Evolutionary conservation across 805 yeast genomes (phyloP).

Genomic region (Priceomyces fermenticarens): DNA sequence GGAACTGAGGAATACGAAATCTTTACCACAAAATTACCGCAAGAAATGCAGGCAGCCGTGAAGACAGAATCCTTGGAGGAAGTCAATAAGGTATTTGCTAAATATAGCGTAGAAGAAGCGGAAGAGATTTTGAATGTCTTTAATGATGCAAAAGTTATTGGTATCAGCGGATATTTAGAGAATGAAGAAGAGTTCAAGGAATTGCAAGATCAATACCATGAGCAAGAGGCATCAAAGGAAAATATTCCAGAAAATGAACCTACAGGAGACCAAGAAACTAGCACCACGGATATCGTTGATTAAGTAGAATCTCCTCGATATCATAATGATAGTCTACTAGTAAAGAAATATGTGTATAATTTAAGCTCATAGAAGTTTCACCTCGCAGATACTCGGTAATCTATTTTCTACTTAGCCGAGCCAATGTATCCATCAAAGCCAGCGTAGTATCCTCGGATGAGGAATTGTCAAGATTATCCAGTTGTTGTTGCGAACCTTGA

Average conservation of each 20-base stretch:
- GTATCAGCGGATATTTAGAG: slow-evolving; percentile 73
- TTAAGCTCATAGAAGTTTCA: no score
- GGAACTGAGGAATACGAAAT: slow-evolving; percentile 54
- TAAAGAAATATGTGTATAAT: no score
- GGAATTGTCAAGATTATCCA: slow-evolving; percentile 7
- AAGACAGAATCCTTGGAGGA: slow-evolving; percentile 66
- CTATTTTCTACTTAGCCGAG: slow-evolving; percentile 31
- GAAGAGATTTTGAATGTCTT: slow-evolving; percentile 71
- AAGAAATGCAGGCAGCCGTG: slow-evolving; percentile 72
- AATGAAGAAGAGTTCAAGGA: slow-evolving; percentile 66
- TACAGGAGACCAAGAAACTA: slow-evolving; percentile 4
- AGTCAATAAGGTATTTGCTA: slow-evolving; percentile 79
- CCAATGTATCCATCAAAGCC: slow-evolving; percentile 35
- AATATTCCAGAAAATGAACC: slow-evolving; percentile 8
- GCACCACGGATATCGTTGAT: slow-evolving; percentile 23
- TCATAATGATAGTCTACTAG: no score
- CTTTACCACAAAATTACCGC: slow-evolving; percentile 54
- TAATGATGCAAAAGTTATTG: slow-evolving; percentile 79
- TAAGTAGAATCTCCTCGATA: slow-evolving; percentile 2
- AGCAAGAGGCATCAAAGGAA: slow-evolving; percentile 8
- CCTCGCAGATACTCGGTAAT: no score
- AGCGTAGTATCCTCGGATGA: slow-evolving; percentile 16
- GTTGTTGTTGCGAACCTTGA: not conserved
- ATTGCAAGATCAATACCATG: slow-evolving; percentile 47
- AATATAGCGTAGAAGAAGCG: slow-evolving; percentile 71